Evolutionary conservation across 306 rosid species (phyloP).

Genomic region (Neltuma alba): DNA sequence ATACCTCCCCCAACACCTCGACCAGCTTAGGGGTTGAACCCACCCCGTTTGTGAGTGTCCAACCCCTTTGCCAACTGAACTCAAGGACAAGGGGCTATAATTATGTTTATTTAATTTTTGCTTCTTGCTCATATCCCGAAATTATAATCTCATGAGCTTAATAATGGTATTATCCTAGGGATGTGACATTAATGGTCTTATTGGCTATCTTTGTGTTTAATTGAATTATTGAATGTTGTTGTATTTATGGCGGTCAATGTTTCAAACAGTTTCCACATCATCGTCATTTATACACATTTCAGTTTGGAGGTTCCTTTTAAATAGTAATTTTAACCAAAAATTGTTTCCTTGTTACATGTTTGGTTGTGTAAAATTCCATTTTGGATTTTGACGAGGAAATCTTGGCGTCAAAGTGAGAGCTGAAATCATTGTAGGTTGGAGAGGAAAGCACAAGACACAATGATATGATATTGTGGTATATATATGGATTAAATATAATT

Average conservation of each 20-base stretch:
- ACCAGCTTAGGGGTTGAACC: too few relatives aligned
- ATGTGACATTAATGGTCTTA: not conserved
- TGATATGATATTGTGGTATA: conserved; percentile 10
- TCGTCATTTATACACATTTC: not conserved
- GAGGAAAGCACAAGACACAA: not conserved
- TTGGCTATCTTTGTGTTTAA: not conserved
- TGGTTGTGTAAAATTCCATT: conserved; percentile 25
- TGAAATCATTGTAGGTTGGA: conserved; percentile 30
- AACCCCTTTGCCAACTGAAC: too few relatives aligned
- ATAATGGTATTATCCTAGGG: not conserved
- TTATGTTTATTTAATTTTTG: not conserved
- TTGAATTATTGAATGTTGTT: not conserved
- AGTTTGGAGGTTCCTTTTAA: not conserved
- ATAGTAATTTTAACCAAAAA: not conserved
- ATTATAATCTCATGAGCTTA: not conserved
- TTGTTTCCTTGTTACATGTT: not conserved
- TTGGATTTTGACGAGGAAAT: not conserved
- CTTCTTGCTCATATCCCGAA: not conserved
- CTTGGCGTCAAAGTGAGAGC: conserved; percentile 45
- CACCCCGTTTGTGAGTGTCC: too few relatives aligned
- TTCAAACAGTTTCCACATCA: not conserved
- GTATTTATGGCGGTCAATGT: not conserved
- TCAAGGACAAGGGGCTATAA: too few relatives aligned
- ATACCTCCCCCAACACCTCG: too few relatives aligned
- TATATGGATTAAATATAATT: not conserved